Evolutionary conservation across 1,284 basidiomycete species (phyloP).

Genomic region (Takashimella koratensis): DNA sequence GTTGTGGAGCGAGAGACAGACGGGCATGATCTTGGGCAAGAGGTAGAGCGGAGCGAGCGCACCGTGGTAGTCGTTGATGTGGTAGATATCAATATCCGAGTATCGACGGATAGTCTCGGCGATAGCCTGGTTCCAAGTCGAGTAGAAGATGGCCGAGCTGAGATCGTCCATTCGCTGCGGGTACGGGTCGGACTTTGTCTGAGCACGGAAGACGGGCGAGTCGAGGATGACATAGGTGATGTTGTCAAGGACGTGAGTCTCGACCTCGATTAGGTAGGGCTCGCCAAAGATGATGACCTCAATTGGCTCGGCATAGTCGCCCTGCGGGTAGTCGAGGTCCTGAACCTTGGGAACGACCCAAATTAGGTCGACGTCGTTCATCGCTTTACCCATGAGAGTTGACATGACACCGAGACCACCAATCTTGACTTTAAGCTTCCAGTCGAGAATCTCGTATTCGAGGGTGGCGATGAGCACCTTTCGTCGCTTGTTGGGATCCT

Average conservation of each 20-base stretch:
- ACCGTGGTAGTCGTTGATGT: conserved; percentile 76
- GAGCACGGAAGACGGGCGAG: conserved; percentile 89
- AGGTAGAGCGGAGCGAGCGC: conserved; percentile 84
- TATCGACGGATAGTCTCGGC: conserved; percentile 77
- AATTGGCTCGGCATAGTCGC: conserved; percentile 85
- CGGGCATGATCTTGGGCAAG: conserved; percentile 79
- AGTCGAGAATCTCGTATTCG: conserved; percentile 92
- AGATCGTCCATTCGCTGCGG: conserved; percentile 94
- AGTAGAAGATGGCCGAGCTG: conserved; percentile 92
- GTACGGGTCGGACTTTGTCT: conserved; percentile 89
- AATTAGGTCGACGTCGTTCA: conserved; percentile 88
- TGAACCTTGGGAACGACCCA: conserved; percentile 93
- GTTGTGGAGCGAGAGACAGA: conserved; percentile 89
- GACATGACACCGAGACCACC: conserved; percentile 96
- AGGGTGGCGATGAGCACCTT: conserved; percentile 85
- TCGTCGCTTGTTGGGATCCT: conserved; percentile 79
- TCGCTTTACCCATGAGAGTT: conserved; percentile 90
- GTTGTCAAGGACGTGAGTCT: conserved; percentile 84
- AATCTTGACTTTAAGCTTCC: conserved; percentile 95
- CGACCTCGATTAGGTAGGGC: conserved; percentile 88
- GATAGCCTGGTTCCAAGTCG: conserved; percentile 94
- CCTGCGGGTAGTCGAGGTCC: conserved; percentile 82
- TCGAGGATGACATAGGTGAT: conserved; percentile 90
- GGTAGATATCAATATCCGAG: conserved; percentile 75
- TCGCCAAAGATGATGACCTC: conserved; percentile 94